Conservation (phyloP, 345 rosid species). For the Hirschfeldia incana region DNA sequence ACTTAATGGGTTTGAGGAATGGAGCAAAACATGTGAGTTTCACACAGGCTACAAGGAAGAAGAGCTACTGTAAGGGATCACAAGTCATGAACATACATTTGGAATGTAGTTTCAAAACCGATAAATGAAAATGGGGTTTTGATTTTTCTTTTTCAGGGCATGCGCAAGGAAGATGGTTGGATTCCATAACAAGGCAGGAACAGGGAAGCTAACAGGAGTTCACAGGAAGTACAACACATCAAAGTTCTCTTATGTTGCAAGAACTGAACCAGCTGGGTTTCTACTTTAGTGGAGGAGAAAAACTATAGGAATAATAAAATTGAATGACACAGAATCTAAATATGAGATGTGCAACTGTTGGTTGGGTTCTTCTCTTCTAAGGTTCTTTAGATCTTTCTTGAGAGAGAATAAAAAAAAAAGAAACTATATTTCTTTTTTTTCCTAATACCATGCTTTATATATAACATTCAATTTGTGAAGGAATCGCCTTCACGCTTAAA, state of each 20-base stretch:
- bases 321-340: slow-evolving; percentile 9
- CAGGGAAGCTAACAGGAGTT: slow-evolving; percentile 82
- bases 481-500: neutral
- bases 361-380: neutral
- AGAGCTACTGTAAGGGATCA: slow-evolving; percentile 48
- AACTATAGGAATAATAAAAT: slow-evolving; percentile 11
- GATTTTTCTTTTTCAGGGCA: slow-evolving; percentile 41
- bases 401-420: slow-evolving; percentile 29
- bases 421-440: neutral
- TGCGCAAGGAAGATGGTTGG: slow-evolving; percentile 75
- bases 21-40: slow-evolving; percentile 57
- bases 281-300: slow-evolving; percentile 41
- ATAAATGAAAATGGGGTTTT: neutral
- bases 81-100: neutral
- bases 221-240: slow-evolving; percentile 81
- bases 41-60: slow-evolving; percentile 51
- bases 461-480: slow-evolving; percentile 4
- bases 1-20: slow-evolving; percentile 40
- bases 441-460: neutral
- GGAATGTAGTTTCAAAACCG: neutral
- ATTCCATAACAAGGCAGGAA: slow-evolving; percentile 72
- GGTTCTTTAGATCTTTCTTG: slow-evolving; percentile 25
- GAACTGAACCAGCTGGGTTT: slow-evolving; percentile 59
- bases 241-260: slow-evolving; percentile 73
- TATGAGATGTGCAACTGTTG: neutral